A percentile compares a stretch with the other conserved stretches of the same genome.
phyloP scores from a whole-genome alignment of 495 filamentous ascomycete species.

The Staphylotrichum longicolle region DNA sequence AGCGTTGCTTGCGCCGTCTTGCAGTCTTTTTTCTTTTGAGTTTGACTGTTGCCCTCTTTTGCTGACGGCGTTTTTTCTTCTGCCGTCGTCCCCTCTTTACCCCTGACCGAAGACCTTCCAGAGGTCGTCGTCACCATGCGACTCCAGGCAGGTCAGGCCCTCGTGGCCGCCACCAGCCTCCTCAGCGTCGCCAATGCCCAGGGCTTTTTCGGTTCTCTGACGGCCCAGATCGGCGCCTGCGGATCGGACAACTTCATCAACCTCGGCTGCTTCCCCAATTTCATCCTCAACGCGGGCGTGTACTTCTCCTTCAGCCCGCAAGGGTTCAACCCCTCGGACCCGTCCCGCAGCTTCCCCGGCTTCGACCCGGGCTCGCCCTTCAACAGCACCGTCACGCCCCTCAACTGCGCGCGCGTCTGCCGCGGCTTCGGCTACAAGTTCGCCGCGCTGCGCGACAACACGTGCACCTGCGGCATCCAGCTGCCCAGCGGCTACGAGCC shows the following conservation, averaged over 20 bases:
- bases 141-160: slow-evolving; percentile 23
- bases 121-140: slow-evolving; percentile 16
- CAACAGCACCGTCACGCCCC: slow-evolving; percentile 29
- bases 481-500: slow-evolving; percentile 12
- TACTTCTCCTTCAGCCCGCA: slow-evolving; percentile 21
- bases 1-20: neutral
- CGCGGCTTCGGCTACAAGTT: slow-evolving; percentile 33
- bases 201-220: slow-evolving; percentile 24
- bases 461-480: slow-evolving; percentile 28
- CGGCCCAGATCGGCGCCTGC: slow-evolving; percentile 15
- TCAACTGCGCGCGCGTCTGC: slow-evolving; percentile 29
- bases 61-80: neutral
- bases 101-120: neutral
- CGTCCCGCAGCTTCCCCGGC: slow-evolving; percentile 22
- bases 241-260: slow-evolving; percentile 23
- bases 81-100: slow-evolving; percentile 8
- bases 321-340: slow-evolving; percentile 16
- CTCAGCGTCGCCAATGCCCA: slow-evolving; percentile 27
- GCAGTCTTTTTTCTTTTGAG: slow-evolving; percentile 7
- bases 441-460: slow-evolving; percentile 23
- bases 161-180: slow-evolving; percentile 30
- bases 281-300: neutral
- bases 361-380: slow-evolving; percentile 23
- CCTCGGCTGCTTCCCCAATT: slow-evolving; percentile 27
- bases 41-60: neutral